Base-by-base conservation (phyloP, 2,329 filamentous ascomycete genomes). In the Seiridium cupressi region DNA sequence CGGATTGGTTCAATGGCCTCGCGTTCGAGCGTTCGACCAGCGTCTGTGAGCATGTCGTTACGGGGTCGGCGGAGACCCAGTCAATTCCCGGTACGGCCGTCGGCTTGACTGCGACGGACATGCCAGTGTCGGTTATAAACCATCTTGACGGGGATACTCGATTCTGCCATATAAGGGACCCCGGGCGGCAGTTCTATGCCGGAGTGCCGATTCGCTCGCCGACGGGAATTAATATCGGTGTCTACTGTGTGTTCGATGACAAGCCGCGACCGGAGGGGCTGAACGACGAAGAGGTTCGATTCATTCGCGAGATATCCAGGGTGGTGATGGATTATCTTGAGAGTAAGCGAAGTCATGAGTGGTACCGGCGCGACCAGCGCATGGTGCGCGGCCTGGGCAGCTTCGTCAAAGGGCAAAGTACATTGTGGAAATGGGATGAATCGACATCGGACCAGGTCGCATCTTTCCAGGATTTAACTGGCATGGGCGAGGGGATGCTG, bases 71-170 rank as follows among this genome's bases (percentile, higher is more conserved):
- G 2, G 13, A n/a, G 38, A 4, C 36, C 11, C 51, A 55, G 51
- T 60, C 58, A 42, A 31, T 79, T 0, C 74, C 76, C 0, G 51
- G 51, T 26, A 55, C 51, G 9, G 51, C 35, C 18, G 18, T 36
- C 38, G 51, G 51, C 9, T 38, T 55, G 4, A 38, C 11, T 13
- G n/a, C 38, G 51, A 18, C 36, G 9, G 51, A 55, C n/a, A 55
- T 55, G 44, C 51, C 51, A 8, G 66, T 79, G 0, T 67, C 69
- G 0, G 59, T 77, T 0, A 64, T 78, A 2, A 61, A 69, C 0
- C 73, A 80, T 54, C 66, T 80, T 1, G 63, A 63, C 0, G 44
- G 42, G 1, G 69, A 78, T 44, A 55, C 68, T 3, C 68, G 71
- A 1, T 76, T 75, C 46, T 55, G 51, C 11, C 51, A 55, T 9